Conservation (phyloP, 2,329 filamentous ascomycete species). For the Diaporthe batatas region DNA sequence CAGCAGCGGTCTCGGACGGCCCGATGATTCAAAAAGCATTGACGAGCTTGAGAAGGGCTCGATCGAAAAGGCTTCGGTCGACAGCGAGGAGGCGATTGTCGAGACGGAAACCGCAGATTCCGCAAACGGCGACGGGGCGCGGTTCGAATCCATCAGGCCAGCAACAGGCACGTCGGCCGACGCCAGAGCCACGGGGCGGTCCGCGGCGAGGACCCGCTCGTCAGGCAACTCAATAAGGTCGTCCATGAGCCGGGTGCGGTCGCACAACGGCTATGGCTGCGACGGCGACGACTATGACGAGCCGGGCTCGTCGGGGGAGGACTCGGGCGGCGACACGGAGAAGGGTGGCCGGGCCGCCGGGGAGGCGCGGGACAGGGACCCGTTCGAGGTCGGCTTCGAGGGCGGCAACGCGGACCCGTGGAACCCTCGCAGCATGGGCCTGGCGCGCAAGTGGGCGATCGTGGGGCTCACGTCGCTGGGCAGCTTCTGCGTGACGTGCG, state of each 20-base stretch:
- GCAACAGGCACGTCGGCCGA: slow-evolving; percentile 26
- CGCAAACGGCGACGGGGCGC: slow-evolving; percentile 33
- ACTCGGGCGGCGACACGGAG: slow-evolving; percentile 27
- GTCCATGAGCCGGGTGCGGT: slow-evolving; percentile 51
- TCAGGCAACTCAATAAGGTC: slow-evolving; percentile 41
- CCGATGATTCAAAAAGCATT: slow-evolving; percentile 1
- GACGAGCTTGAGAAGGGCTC: slow-evolving; percentile 41
- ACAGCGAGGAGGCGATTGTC: slow-evolving; percentile 29
- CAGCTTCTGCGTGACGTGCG: slow-evolving; percentile 88
- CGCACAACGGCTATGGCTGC: slow-evolving; percentile 61
- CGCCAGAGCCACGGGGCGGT: slow-evolving; percentile 24
- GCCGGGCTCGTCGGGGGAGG: slow-evolving; percentile 36
- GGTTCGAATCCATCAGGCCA: slow-evolving; percentile 48
- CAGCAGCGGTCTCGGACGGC: slow-evolving; percentile 6
- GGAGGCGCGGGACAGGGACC: slow-evolving; percentile 53
- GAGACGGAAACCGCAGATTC: slow-evolving; percentile 32
- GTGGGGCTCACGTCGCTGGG: slow-evolving; percentile 79
- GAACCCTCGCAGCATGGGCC: slow-evolving; percentile 78
- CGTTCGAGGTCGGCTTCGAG: slow-evolving; percentile 82
- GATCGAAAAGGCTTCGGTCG: slow-evolving; percentile 31
- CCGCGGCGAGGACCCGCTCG: slow-evolving; percentile 35
- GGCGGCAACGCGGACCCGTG: slow-evolving; percentile 76
- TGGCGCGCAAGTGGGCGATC: slow-evolving; percentile 81
- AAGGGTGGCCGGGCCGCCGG: slow-evolving; percentile 6
- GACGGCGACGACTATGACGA: slow-evolving; percentile 52